Evolutionary conservation across 495 filamentous ascomycete species (phyloP).

Genomic region (Clohesyomyces aquaticus): DNA sequence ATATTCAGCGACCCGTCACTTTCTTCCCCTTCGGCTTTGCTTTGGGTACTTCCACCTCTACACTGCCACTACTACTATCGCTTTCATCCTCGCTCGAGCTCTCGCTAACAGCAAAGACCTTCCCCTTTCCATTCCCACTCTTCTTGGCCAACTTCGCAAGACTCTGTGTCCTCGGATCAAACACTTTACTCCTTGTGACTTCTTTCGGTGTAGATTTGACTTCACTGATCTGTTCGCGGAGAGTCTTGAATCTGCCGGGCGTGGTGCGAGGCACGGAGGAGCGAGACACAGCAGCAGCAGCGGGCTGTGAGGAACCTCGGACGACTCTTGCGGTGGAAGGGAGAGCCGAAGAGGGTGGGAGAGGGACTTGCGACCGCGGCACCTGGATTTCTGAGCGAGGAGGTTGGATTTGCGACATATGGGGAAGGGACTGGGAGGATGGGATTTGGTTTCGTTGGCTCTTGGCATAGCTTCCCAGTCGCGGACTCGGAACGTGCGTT

Average conservation of each 20-base stretch:
- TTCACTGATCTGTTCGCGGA: constrained; percentile 16
- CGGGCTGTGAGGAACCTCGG: neutral
- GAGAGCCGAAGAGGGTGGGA: neutral
- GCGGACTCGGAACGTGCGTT: neutral
- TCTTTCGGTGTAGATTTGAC: constrained; percentile 5
- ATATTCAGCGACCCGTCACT: too few relatives aligned
- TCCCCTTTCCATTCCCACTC: constrained; percentile 6
- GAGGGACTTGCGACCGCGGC: neutral
- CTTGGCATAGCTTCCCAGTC: neutral
- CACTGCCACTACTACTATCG: constrained; percentile 8
- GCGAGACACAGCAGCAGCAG: neutral
- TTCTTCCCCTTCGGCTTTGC: too few relatives aligned
- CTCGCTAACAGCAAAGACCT: constrained; percentile 4
- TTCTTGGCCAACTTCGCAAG: constrained; percentile 5
- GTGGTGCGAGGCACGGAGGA: neutral
- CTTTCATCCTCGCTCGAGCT: constrained; percentile 10
- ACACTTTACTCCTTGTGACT: neutral
- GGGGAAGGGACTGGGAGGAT: constrained; percentile 14
- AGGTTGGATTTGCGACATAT: neutral
- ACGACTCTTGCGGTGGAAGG: neutral
- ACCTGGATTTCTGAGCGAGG: neutral
- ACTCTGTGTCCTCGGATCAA: constrained; percentile 12
- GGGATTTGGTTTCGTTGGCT: constrained; percentile 10
- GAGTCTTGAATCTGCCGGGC: constrained; percentile 2
- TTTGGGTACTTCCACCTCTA: too few relatives aligned